A percentile compares a stretch with the other conserved stretches of the same genome.
phyloP scores from a whole-genome alignment of 2,329 filamentous ascomycete genomes.

The Pyrenophora graminea region DNA sequence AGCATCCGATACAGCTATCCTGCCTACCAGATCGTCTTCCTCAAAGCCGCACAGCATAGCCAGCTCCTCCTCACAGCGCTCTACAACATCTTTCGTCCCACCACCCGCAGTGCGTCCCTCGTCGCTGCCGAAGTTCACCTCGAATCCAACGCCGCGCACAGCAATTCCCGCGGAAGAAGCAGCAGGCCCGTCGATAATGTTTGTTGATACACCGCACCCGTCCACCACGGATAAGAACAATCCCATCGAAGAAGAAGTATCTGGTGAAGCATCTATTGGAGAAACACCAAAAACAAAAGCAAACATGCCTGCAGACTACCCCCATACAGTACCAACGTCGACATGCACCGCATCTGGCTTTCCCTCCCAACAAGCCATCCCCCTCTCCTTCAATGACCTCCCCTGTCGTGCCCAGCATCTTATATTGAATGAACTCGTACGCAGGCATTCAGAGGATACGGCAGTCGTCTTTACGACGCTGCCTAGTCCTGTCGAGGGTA shows the following conservation, averaged over 20 bases:
- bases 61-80: slow-evolving; percentile 25
- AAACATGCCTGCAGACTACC: neutral
- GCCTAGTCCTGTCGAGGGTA: slow-evolving; percentile 79
- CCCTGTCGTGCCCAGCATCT: slow-evolving; percentile 83
- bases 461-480: slow-evolving; percentile 83
- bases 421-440: slow-evolving; percentile 84
- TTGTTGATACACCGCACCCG: slow-evolving; percentile 57
- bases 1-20: slow-evolving; percentile 37
- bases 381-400: slow-evolving; percentile 83
- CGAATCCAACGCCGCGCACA: slow-evolving; percentile 72
- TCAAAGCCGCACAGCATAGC: slow-evolving; percentile 19
- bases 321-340: neutral
- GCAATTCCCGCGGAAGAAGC: slow-evolving; percentile 66
- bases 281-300: too few species aligned
- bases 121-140: slow-evolving; percentile 69
- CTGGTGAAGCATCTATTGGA: neutral
- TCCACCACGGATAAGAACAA: slow-evolving; percentile 21
- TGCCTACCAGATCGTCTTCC: slow-evolving; percentile 3
- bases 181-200: slow-evolving; percentile 74
- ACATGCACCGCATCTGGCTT: slow-evolving; percentile 48
- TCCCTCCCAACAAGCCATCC: slow-evolving; percentile 64
- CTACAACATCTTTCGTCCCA: slow-evolving; percentile 42
- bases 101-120: slow-evolving; percentile 57
- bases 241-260: slow-evolving; percentile 21
- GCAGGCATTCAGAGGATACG: slow-evolving; percentile 53